These are phyloP conservation scores for Seminavis robusta DNA, from an alignment of 108 stramenopile genomes.

Conservation along the genomic window DNA sequence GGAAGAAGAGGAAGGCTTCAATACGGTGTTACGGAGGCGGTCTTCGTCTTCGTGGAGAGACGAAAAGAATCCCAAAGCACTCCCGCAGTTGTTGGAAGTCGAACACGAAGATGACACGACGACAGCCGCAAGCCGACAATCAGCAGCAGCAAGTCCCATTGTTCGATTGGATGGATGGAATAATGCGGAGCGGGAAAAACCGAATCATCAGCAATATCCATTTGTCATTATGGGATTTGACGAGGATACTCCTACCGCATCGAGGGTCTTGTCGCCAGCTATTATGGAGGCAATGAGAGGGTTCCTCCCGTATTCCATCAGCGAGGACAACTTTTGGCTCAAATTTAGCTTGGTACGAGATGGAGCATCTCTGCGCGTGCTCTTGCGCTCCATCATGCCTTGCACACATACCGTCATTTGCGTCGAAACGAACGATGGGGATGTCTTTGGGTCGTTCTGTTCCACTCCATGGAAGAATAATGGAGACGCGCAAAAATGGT, in stretches of 20 bases:
- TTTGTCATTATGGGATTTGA: constrained; percentile 35
- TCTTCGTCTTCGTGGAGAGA: too few species aligned
- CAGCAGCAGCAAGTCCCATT: not conserved
- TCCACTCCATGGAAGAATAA: constrained; percentile 59
- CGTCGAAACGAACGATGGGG: constrained; percentile 68
- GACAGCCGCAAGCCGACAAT: not conserved
- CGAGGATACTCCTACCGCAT: not conserved
- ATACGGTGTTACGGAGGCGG: too few species aligned
- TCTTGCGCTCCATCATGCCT: constrained; percentile 27
- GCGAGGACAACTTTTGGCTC: constrained; percentile 33
- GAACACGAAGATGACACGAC: not conserved
- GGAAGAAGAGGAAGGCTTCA: too few species aligned
- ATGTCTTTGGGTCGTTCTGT: constrained; percentile 80
- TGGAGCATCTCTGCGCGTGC: not conserved
- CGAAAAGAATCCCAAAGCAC: not conserved
- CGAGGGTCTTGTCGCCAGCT: constrained; percentile 31
- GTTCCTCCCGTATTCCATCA: constrained; percentile 31
- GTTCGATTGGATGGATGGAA: constrained; percentile 37
- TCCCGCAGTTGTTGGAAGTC: not conserved
- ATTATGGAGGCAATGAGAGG: constrained; percentile 47
- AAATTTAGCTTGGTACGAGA: constrained; percentile 19
- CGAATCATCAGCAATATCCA: constrained; percentile 8
- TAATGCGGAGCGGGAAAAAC: not conserved
- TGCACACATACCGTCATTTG: constrained; percentile 67
- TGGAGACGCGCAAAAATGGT: constrained; percentile 44